Evolutionary conservation across 2,329 filamentous ascomycete species (phyloP), one percentile per base, ranked within the genome.

Genomic region (Didymella arachidicola): DNA sequence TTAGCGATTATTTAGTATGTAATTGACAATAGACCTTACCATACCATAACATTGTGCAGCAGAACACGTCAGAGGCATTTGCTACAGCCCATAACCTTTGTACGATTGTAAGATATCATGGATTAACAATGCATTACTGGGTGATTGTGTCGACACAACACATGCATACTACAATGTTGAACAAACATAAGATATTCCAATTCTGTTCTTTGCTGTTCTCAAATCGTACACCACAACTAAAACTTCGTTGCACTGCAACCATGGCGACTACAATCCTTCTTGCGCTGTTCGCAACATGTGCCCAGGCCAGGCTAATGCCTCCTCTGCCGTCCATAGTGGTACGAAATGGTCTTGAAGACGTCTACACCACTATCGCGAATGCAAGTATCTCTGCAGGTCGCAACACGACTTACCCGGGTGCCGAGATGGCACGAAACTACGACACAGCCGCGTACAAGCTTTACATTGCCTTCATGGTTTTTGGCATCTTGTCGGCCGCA

Each of bases 381-480:
- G 5, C 25, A 25, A 19, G 14, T 5, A 8, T 12, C 14, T 27
- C 41, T 27, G 25, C 4, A 27, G 29, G 32, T 2, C 48, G 22
- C 2, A 43, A 48, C 26, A 7, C 41, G 1, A 51, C 41, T 8
- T 11, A 38, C 16, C 2, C 19, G 8, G 5, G 29, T 5, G 16
- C n/a, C n/a, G 14, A 39, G n/a, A n/a, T 38, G 1, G 4, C 11
- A 5, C 34, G n/a, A 0, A 8, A 26, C 19, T 44, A 49, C 14
- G 25, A 53, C 19, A 58, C 49, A 7, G 34, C 30, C 11, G 44
- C 32, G 14, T 53, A 52, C 25, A 39, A 34, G 7, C 38, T 43
- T 7, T 58, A 49, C 25, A 34, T 49, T n/a, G 56, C 30, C 4
- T 53, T 50, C 19, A 16, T 58, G 14, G 38, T 53, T 1, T 26